Conservation (phyloP, 139 green algal species). For the Coccomyxa sp. region DNA sequence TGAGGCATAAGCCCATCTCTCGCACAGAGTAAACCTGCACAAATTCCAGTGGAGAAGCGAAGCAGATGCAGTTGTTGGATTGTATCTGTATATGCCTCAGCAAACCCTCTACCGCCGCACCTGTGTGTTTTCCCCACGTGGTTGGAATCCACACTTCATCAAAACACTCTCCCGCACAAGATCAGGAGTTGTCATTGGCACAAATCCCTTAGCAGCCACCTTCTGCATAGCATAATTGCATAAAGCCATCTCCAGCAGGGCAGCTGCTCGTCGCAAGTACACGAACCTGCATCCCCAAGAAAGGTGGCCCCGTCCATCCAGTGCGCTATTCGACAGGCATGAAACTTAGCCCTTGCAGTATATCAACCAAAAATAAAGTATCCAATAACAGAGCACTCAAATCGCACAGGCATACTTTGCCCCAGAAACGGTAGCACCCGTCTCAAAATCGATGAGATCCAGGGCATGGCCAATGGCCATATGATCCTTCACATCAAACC, state of each 20-base stretch:
- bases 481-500: conserved; percentile 80
- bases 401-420: conserved; percentile 4
- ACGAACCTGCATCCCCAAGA: conserved; percentile 79
- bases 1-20: conserved; percentile 83
- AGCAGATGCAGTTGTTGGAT: neutral
- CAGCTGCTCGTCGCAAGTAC: conserved; percentile 87
- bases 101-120: conserved; percentile 14
- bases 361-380: too few relatives aligned
- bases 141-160: conserved; percentile 99
- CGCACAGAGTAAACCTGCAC: conserved; percentile 82
- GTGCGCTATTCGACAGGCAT: too few relatives aligned
- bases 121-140: conserved; percentile 88
- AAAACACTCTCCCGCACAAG: conserved; percentile 85
- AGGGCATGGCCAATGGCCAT: conserved; percentile 68
- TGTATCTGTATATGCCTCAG: neutral
- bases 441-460: conserved; percentile 86
- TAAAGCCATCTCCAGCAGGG: conserved; percentile 94
- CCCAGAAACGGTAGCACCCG: conserved; percentile 26
- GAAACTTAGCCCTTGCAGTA: too few relatives aligned
- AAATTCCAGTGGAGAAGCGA: neutral
- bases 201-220: conserved; percentile 72
- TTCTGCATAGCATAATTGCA: conserved; percentile 81
- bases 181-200: conserved; percentile 89
- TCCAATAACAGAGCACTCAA: too few relatives aligned
- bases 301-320: too few relatives aligned